Percentiles rank a stretch among this genome's conserved stretches.
Conservation (phyloP, 768 basidiomycete species). For the Lyophyllum shimeji region DNA sequence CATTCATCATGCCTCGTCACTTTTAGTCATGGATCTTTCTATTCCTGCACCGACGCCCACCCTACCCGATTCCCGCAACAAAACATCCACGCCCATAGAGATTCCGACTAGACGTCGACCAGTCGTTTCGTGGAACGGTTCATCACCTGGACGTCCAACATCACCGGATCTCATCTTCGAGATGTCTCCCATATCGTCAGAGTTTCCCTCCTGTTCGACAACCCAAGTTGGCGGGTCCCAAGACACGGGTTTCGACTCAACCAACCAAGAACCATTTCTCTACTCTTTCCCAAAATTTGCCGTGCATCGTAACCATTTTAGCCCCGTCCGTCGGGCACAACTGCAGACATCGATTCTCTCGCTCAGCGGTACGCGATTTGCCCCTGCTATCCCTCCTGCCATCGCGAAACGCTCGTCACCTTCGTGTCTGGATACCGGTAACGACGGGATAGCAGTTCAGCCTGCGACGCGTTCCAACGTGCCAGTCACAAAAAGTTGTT, state of each 20-base stretch:
- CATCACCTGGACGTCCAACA: conserved; percentile 27
- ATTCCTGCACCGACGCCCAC: conserved; percentile 2
- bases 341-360: conserved; percentile 7
- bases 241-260: conserved; percentile 15
- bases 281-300: conserved; percentile 37
- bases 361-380: background rate
- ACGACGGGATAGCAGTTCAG: conserved; percentile 4
- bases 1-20: conserved; percentile 4
- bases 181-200: conserved; percentile 46
- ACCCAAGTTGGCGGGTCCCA: conserved; percentile 19
- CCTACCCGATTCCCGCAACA: conserved; percentile 17
- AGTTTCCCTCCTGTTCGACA: conserved; percentile 17
- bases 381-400: conserved; percentile 1
- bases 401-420: conserved; percentile 6
- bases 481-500: conserved; percentile 9
- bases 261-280: conserved; percentile 35
- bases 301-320: conserved; percentile 7
- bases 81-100: conserved; percentile 43
- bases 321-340: conserved; percentile 12
- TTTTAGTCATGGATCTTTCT: conserved; percentile 11
- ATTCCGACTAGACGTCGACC: conserved; percentile 38
- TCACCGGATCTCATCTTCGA: conserved; percentile 54
- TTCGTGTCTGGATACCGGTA: conserved; percentile 2
- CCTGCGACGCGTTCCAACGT: conserved; percentile 7
- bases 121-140: conserved; percentile 19